phyloP scores from a whole-genome alignment of 352 stramenopile species.

The Phytophthora rubi region DNA sequence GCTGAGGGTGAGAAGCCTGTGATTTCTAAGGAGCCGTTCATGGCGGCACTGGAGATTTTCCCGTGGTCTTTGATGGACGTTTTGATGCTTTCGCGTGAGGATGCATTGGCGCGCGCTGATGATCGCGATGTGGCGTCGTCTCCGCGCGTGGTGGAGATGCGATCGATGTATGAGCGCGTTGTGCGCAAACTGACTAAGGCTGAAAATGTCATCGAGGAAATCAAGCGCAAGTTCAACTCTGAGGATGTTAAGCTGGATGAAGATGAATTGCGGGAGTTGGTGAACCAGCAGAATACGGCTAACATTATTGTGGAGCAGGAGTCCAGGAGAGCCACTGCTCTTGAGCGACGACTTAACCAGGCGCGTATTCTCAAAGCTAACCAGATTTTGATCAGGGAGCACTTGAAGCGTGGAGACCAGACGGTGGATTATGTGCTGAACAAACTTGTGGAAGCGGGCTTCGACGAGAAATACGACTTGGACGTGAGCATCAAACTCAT shows the following conservation, averaged over 20 bases:
- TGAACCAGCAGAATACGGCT: conserved; percentile 27
- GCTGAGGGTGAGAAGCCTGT: conserved; percentile 35
- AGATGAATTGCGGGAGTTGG: conserved; percentile 28
- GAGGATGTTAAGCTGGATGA: conserved; percentile 28
- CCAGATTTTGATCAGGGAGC: conserved; percentile 56
- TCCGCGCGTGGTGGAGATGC: conserved; percentile 53
- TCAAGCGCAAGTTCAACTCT: conserved; percentile 20
- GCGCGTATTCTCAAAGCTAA: conserved; percentile 50
- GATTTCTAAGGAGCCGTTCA: conserved; percentile 40
- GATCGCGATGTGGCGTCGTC: conserved; percentile 50
- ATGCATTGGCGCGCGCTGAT: conserved; percentile 45
- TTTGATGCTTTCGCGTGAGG: conserved; percentile 51
- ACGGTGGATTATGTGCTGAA: conserved; percentile 52
- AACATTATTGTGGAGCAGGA: conserved; percentile 33
- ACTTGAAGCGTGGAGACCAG: conserved; percentile 53
- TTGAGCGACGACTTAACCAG: conserved; percentile 53
- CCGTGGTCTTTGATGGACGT: conserved; percentile 62
- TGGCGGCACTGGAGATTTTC: conserved; percentile 61
- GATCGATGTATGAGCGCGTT: conserved; percentile 47
- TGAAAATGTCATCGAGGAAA: conserved; percentile 23
- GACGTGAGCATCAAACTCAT: conserved; percentile 67
- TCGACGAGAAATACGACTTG: conserved; percentile 50
- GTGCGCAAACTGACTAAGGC: conserved; percentile 35
- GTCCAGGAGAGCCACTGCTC: conserved; percentile 37
- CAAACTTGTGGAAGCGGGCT: conserved; percentile 44